Evolutionary conservation across 2,329 filamentous ascomycete species (phyloP).

Genomic region (Beauveria pseudobassiana): DNA sequence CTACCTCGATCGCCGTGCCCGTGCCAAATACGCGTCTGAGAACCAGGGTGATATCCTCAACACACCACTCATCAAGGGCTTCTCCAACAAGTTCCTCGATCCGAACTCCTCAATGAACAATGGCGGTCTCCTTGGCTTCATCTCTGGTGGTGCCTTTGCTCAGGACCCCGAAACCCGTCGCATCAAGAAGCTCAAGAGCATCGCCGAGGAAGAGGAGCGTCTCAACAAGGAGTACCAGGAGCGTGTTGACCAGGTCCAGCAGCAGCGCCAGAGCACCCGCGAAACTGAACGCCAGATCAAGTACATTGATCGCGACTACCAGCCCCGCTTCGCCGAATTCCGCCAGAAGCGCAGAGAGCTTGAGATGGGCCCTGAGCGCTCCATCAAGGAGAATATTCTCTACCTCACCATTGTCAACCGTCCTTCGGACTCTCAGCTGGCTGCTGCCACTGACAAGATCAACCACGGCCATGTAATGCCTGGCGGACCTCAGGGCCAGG

Average conservation of each 20-base stretch:
- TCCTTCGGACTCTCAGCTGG: conserved; percentile 11
- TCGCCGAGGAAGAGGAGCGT: conserved; percentile 9
- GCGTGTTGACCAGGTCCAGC: conserved; percentile 6
- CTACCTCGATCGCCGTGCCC: conserved; percentile 13
- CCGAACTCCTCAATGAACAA: conserved; percentile 18
- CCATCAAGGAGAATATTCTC: conserved; percentile 12
- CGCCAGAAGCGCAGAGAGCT: conserved; percentile 10
- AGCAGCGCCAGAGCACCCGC: conserved; percentile 10
- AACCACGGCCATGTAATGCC: conserved; percentile 5
- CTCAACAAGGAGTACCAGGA: conserved; percentile 11
- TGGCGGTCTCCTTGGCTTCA: conserved; percentile 11
- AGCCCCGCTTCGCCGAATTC: conserved; percentile 11
- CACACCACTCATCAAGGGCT: conserved; percentile 14
- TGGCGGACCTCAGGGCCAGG: conserved; percentile 1
- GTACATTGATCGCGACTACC: conserved; percentile 11
- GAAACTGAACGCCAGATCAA: conserved; percentile 12
- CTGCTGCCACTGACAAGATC: conserved; percentile 10
- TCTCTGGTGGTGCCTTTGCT: conserved; percentile 11
- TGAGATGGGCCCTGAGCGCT: conserved; percentile 11
- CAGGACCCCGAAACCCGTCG: conserved; percentile 10
- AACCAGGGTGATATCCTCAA: conserved; percentile 13
- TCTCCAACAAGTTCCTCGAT: conserved; percentile 23
- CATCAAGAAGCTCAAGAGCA: conserved; percentile 7
- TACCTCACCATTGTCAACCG: conserved; percentile 13
- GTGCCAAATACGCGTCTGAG: conserved; percentile 12